Percentiles rank a stretch among this genome's conserved stretches.
phyloP scores from a whole-genome alignment of 768 basidiomycete genomes.

The Filobasidium floriforme region DNA sequence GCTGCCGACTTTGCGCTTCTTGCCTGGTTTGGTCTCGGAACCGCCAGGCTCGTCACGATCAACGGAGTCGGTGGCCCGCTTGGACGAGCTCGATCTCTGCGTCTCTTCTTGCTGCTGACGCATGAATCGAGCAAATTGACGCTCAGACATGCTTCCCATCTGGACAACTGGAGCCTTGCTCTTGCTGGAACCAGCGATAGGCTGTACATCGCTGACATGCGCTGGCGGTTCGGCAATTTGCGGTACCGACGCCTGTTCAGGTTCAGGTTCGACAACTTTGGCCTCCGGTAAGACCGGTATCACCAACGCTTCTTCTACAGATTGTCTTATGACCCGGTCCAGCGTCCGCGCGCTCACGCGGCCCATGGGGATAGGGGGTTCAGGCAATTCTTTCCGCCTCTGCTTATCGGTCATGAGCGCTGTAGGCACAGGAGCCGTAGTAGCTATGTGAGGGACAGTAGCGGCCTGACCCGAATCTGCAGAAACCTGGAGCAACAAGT shows the following conservation, averaged over 20 bases:
- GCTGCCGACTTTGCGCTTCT: not conserved
- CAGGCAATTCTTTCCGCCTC: not conserved
- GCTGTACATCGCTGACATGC: not conserved
- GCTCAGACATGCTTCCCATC: not conserved
- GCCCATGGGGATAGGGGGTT: not conserved
- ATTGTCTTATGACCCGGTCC: not conserved
- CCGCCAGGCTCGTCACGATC: too few species aligned
- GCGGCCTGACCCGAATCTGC: too few species aligned
- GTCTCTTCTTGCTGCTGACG: too few species aligned
- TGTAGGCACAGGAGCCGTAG: too few species aligned
- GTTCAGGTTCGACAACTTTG: not conserved
- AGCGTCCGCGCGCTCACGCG: not conserved
- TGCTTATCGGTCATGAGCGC: too few species aligned
- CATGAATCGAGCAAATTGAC: not conserved
- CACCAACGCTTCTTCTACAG: not conserved
- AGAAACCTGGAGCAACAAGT: too few species aligned
- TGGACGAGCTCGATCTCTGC: too few species aligned
- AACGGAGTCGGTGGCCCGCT: too few species aligned
- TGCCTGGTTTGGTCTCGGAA: not conserved
- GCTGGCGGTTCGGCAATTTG: not conserved
- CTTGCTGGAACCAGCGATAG: not conserved
- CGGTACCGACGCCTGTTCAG: not conserved
- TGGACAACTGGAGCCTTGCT: not conserved
- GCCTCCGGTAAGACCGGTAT: not conserved
- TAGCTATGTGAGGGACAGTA: too few species aligned